These are phyloP conservation scores for Zygotorulaspora florentina DNA, from an alignment of 805 yeast genomes.

Conservation along the genomic window DNA sequence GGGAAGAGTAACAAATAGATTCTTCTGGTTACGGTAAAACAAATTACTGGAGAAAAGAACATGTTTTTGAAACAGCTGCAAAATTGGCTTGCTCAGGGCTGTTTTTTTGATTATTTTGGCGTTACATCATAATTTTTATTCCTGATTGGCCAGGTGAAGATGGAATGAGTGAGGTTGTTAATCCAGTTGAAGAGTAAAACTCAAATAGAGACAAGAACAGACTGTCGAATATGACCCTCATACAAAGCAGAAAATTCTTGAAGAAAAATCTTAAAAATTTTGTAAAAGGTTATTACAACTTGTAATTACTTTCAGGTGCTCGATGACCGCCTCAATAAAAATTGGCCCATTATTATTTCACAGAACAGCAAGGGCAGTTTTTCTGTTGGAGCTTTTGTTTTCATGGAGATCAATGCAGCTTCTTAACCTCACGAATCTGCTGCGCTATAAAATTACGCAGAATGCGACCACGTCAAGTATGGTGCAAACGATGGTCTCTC, in stretches of 20 bases:
- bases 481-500: constrained; percentile 45
- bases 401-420: constrained; percentile 30
- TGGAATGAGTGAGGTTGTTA: too few relatives aligned
- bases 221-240: too few relatives aligned
- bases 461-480: constrained; percentile 39
- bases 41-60: constrained; percentile 53
- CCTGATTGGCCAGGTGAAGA: constrained; percentile 48
- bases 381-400: constrained; percentile 49
- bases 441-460: constrained; percentile 41
- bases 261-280: constrained; percentile 42
- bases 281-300: constrained; percentile 33
- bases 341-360: constrained; percentile 41
- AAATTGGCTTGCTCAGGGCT: constrained; percentile 42
- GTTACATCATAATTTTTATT: constrained; percentile 57
- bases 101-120: constrained; percentile 52
- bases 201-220: too few relatives aligned
- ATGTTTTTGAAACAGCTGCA: constrained; percentile 41
- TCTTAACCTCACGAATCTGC: constrained; percentile 38
- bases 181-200: too few relatives aligned
- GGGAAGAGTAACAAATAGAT: constrained; percentile 53
- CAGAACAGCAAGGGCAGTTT: constrained; percentile 51
- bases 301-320: constrained; percentile 52
- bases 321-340: constrained; percentile 57
- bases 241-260: too few relatives aligned
- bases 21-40: constrained; percentile 60